Evolutionary conservation across 2,329 filamentous ascomycete species (phyloP).

Genomic region (Furcasterigmium sp.): DNA sequence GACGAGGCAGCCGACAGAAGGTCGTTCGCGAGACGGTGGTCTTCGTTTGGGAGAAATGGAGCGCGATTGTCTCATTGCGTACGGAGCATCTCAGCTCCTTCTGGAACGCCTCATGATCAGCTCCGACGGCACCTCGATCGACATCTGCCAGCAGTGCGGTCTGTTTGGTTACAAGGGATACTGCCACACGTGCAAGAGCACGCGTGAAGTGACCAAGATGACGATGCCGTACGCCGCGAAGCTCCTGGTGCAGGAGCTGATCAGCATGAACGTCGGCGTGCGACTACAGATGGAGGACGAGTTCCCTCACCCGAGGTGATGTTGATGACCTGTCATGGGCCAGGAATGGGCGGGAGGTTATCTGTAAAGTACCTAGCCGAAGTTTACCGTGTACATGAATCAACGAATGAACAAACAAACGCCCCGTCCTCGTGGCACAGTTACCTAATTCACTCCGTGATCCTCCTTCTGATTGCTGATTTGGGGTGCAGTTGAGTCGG

Average conservation of each 20-base stretch:
- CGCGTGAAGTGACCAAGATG: constrained; percentile 81
- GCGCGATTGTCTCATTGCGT: constrained; percentile 94
- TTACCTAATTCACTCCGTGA: too few relatives aligned
- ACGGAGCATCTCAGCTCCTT: constrained; percentile 87
- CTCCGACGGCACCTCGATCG: constrained; percentile 83
- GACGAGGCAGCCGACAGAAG: constrained; percentile 93
- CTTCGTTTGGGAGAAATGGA: constrained; percentile 97
- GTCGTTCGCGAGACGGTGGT: constrained; percentile 86
- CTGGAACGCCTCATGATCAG: constrained; percentile 92
- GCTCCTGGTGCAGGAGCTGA: constrained; percentile 88
- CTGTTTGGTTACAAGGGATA: constrained; percentile 94
- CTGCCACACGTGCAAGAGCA: constrained; percentile 88
- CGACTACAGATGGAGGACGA: constrained; percentile 87
- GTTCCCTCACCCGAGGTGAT: constrained; percentile 64
- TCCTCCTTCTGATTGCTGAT: too few relatives aligned
- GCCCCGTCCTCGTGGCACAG: too few relatives aligned
- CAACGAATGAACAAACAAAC: too few relatives aligned
- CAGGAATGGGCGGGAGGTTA: not conserved
- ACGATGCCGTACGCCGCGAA: constrained; percentile 97
- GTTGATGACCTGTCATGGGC: not conserved
- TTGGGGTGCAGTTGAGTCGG: too few relatives aligned
- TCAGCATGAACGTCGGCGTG: constrained; percentile 98
- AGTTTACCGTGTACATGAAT: too few relatives aligned
- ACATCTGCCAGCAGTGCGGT: constrained; percentile 90
- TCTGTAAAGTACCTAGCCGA: constrained; percentile 5